A percentile compares a stretch with the other conserved stretches of the same genome.
Conservation (phyloP, 495 filamentous ascomycete genomes). For the Cryomyces minteri region DNA sequence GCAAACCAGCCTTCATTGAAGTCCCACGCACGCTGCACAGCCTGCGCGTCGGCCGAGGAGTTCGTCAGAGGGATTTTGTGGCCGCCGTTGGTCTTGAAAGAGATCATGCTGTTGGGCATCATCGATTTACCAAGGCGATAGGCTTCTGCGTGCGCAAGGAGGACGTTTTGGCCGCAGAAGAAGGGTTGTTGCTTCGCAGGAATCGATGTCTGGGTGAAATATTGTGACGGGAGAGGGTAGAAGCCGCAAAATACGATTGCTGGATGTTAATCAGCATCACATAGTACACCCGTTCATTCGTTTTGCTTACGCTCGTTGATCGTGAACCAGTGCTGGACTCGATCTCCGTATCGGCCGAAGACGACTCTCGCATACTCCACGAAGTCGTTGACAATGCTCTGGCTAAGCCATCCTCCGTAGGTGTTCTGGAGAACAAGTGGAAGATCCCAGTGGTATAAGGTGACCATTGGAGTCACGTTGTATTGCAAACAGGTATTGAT, state of each 20-base stretch:
- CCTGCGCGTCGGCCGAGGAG: conserved; percentile 8
- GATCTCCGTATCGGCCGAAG: conserved; percentile 9
- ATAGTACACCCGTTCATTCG: neutral
- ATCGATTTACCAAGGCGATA: conserved; percentile 20
- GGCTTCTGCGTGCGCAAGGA: conserved; percentile 18
- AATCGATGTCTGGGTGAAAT: conserved; percentile 18
- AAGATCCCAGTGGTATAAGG: conserved; percentile 13
- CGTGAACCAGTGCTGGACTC: conserved; percentile 18
- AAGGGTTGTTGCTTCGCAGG: conserved; percentile 17
- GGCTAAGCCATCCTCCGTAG: conserved; percentile 15
- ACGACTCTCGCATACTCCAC: conserved; percentile 10
- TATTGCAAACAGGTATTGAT: conserved; percentile 14
- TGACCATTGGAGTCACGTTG: conserved; percentile 10
- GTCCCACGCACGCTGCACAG: conserved; percentile 15
- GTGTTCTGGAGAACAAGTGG: conserved; percentile 15
- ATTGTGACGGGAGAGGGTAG: conserved; percentile 18
- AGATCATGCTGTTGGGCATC: conserved; percentile 15
- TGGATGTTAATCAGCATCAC: neutral
- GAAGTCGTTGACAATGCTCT: conserved; percentile 12
- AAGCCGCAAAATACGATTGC: conserved; percentile 17
- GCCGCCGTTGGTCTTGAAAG: conserved; percentile 22
- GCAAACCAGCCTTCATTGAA: conserved; percentile 19
- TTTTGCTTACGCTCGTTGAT: conserved; percentile 20
- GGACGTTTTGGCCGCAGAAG: conserved; percentile 20
- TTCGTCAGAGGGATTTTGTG: conserved; percentile 18